These are phyloP conservation scores for Raphanus sativus DNA, from an alignment of 345 rosid species.

Conservation along the genomic window DNA sequence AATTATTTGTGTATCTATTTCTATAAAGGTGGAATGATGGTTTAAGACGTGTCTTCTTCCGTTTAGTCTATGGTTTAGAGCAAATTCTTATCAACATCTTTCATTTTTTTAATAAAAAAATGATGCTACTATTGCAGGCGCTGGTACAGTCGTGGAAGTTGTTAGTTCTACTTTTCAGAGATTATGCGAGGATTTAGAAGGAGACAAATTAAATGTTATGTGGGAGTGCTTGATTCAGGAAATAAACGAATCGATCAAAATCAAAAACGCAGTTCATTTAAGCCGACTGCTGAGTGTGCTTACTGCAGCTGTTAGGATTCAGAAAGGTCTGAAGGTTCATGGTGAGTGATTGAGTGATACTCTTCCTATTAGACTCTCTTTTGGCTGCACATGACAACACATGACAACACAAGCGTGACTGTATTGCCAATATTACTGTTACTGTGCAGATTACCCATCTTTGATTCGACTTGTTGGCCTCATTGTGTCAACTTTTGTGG, in stretches of 20 bases:
- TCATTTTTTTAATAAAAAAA: neutral
- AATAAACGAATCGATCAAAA: slow-evolving; percentile 43
- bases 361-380: slow-evolving; percentile 13
- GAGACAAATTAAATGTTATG: slow-evolving; percentile 49
- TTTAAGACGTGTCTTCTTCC: neutral
- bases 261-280: slow-evolving; percentile 41
- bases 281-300: slow-evolving; percentile 56
- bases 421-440: slow-evolving; percentile 11
- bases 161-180: slow-evolving; percentile 53
- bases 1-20: slow-evolving; percentile 5
- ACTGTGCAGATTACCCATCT: slow-evolving; percentile 55
- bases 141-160: slow-evolving; percentile 62
- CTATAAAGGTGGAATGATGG: neutral
- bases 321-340: slow-evolving; percentile 44
- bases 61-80: slow-evolving; percentile 10
- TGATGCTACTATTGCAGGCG: slow-evolving; percentile 45
- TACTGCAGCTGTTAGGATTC: slow-evolving; percentile 49
- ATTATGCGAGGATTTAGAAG: slow-evolving; percentile 57
- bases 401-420: slow-evolving; percentile 9
- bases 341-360: slow-evolving; percentile 46
- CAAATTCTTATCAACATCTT: neutral
- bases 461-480: slow-evolving; percentile 49
- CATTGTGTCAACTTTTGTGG: slow-evolving; percentile 46
- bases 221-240: slow-evolving; percentile 58
- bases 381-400: neutral